Evolutionary conservation across 75 land plant species (phyloP).

Genomic region (Larix kaempferi): DNA sequence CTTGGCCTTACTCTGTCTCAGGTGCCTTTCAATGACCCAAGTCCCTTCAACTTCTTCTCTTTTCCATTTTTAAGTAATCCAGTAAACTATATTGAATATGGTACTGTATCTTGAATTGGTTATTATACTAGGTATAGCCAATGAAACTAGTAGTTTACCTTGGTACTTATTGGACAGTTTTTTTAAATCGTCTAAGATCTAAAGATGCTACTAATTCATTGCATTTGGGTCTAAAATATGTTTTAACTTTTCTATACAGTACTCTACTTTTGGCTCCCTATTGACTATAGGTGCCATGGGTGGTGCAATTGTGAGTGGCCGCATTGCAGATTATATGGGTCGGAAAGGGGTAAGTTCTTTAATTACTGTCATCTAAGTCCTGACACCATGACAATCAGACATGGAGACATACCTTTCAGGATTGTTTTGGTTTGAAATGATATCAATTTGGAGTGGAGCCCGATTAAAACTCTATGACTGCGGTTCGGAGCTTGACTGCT

Average conservation of each 20-base stretch:
- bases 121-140: not conserved
- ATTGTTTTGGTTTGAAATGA: not conserved
- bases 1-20: slow-evolving; percentile 32
- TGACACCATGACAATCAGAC: not conserved
- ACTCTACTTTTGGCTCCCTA: slow-evolving; percentile 73
- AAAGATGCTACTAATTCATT: not conserved
- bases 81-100: not conserved
- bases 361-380: not conserved
- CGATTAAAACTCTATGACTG: too few relatives aligned
- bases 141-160: not conserved
- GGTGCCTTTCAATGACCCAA: slow-evolving; percentile 15
- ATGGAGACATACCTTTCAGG: not conserved
- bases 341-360: slow-evolving; percentile 59
- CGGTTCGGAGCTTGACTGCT: not conserved
- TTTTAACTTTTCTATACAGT: slow-evolving; percentile 24
- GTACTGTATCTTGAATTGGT: not conserved
- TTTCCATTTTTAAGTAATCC: slow-evolving; percentile 9
- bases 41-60: slow-evolving; percentile 4
- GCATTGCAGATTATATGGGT: slow-evolving; percentile 58
- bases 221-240: not conserved
- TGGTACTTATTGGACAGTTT: not conserved
- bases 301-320: slow-evolving; percentile 73
- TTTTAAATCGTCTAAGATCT: not conserved
- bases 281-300: slow-evolving; percentile 76
- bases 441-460: not conserved